phyloP scores from a whole-genome alignment of 2,329 filamentous ascomycete genomes.

The Hypoxylon sp. region DNA sequence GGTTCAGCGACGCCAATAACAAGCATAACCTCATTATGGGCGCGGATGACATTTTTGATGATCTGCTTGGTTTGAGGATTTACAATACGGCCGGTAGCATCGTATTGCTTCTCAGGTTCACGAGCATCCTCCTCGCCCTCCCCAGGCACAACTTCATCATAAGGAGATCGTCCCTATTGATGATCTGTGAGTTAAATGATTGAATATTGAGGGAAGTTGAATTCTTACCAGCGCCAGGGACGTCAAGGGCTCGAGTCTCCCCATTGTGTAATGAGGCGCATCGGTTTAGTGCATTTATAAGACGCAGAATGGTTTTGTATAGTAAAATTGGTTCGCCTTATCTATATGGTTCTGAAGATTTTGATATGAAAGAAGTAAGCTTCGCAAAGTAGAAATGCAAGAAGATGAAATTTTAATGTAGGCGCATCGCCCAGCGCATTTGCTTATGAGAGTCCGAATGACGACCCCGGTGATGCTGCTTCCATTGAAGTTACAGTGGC shows the following conservation, averaged over 20 bases:
- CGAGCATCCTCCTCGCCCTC: conserved; percentile 54
- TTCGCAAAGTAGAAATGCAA: not conserved
- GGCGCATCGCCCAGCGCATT: too few species aligned
- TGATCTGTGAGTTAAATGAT: conserved; percentile 4
- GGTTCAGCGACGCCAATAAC: conserved; percentile 70
- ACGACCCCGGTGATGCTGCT: too few species aligned
- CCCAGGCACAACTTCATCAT: conserved; percentile 64
- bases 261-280: conserved; percentile 53
- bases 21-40: conserved; percentile 70
- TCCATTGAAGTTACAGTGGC: too few species aligned
- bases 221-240: conserved; percentile 63
- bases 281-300: conserved; percentile 7
- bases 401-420: too few species aligned
- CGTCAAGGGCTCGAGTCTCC: conserved; percentile 63
- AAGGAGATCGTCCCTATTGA: conserved; percentile 65
- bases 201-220: not conserved
- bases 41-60: conserved; percentile 65
- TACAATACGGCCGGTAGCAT: conserved; percentile 63
- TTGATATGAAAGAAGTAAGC: too few species aligned
- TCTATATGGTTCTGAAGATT: not conserved
- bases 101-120: conserved; percentile 59
- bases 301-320: too few species aligned
- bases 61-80: conserved; percentile 64
- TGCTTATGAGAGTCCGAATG: too few species aligned
- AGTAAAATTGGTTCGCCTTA: too few species aligned